phyloP scores from a whole-genome alignment of 441 rosid species.

The Gossypium schwendimanii region DNA sequence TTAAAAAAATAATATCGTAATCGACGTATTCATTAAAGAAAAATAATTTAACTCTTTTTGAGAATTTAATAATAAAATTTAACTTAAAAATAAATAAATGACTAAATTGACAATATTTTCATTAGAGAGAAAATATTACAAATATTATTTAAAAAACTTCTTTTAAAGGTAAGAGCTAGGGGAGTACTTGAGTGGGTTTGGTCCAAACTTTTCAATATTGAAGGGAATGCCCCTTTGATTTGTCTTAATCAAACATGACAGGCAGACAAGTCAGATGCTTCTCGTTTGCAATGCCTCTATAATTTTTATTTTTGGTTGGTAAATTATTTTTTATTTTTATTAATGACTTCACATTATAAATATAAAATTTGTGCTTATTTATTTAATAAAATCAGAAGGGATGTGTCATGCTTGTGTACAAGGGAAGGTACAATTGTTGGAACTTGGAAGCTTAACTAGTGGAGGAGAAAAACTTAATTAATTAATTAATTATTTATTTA shows the following conservation, averaged over 20 bases:
- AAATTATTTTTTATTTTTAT: background rate
- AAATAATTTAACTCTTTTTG: too few relatives aligned
- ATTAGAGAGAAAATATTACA: too few relatives aligned
- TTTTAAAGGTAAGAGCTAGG: background rate
- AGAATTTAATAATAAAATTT: too few relatives aligned
- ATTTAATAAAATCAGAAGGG: background rate
- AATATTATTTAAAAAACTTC: too few relatives aligned
- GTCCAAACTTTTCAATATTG: background rate
- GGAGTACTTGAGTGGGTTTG: background rate
- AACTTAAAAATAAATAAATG: too few relatives aligned
- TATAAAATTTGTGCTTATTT: background rate
- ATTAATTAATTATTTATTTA: background rate
- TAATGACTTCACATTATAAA: background rate
- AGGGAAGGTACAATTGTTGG: conserved; percentile 7
- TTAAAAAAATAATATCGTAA: too few relatives aligned
- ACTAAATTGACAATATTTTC: too few relatives aligned
- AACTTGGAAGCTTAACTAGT: background rate
- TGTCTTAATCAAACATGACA: background rate
- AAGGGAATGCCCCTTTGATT: background rate
- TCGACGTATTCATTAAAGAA: too few relatives aligned
- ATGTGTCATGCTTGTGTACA: background rate
- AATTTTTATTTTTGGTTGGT: background rate
- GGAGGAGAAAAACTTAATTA: background rate
- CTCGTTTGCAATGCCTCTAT: background rate
- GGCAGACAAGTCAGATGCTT: conserved; percentile 1